A percentile compares a stretch with the other conserved stretches of the same genome.
These are phyloP conservation scores for Aspergillus quadricinctus DNA, from an alignment of 2,329 filamentous ascomycete species.

Conservation along the genomic window DNA sequence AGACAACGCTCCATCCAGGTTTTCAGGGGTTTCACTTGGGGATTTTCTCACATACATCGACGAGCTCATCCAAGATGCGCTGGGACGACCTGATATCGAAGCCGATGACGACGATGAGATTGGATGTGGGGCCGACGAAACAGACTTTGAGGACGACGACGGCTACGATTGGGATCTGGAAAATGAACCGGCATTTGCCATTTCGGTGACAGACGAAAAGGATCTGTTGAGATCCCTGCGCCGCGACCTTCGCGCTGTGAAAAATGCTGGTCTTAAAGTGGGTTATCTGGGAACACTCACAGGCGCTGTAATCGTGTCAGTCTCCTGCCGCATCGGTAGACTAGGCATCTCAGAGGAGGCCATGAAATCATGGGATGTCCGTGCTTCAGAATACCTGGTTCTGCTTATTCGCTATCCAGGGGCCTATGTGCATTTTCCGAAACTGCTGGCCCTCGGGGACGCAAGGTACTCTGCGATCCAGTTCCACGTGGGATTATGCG, in stretches of 20 bases:
- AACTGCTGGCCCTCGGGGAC: constrained; percentile 44
- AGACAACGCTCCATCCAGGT: constrained; percentile 40
- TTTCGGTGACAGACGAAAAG: neutral
- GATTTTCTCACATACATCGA: constrained; percentile 49
- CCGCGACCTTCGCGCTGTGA: constrained; percentile 58
- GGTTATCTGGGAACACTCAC: constrained; percentile 56
- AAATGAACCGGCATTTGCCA: constrained; percentile 1
- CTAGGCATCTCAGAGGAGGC: constrained; percentile 70
- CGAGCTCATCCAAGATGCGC: constrained; percentile 27
- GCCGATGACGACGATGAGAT: neutral
- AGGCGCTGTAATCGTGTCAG: constrained; percentile 53
- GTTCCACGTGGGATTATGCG: constrained; percentile 67
- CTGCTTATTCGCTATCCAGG: constrained; percentile 63
- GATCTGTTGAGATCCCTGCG: constrained; percentile 41
- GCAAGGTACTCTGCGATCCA: constrained; percentile 39
- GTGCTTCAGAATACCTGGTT: constrained; percentile 64
- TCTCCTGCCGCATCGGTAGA: constrained; percentile 66
- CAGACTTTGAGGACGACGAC: constrained; percentile 23
- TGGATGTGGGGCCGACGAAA: neutral
- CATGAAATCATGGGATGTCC: constrained; percentile 71
- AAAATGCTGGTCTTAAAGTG: constrained; percentile 65
- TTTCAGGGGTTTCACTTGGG: constrained; percentile 42
- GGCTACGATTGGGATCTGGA: constrained; percentile 29
- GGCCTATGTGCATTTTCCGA: constrained; percentile 59
- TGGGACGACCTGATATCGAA: neutral